A percentile compares a stretch with the other conserved stretches of the same genome.
Conservation (phyloP, 129 eudicot genomes). For the Pulicaria dysenterica region DNA sequence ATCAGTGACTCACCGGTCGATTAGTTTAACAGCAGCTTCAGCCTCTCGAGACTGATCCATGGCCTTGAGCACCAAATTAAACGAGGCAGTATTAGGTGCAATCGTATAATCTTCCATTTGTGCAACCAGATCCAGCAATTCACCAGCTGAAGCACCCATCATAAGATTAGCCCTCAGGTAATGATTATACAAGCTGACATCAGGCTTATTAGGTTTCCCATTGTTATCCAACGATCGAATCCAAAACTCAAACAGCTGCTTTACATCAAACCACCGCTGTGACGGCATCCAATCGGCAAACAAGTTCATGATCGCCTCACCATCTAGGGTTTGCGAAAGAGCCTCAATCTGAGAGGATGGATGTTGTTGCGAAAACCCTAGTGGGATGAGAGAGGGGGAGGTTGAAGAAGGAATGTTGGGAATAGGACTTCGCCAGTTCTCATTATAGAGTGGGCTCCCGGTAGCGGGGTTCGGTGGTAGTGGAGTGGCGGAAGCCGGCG, state of each 20-base stretch:
- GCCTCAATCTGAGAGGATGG: slow-evolving; percentile 36
- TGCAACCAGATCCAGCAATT: slow-evolving; percentile 56
- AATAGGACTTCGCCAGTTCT: slow-evolving; percentile 67
- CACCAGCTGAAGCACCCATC: slow-evolving; percentile 56
- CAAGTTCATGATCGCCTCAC: slow-evolving; percentile 37
- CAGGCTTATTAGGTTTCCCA: slow-evolving; percentile 77
- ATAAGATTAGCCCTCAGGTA: slow-evolving; percentile 75
- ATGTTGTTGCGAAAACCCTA: slow-evolving; percentile 31
- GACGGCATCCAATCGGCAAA: slow-evolving; percentile 73
- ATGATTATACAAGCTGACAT: slow-evolving; percentile 65
- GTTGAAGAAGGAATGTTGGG: slow-evolving; percentile 28
- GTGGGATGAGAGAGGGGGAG: slow-evolving; percentile 37
- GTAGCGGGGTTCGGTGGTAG: slow-evolving; percentile 76
- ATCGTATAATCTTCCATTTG: slow-evolving; percentile 57
- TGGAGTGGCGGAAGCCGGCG: slow-evolving; percentile 39
- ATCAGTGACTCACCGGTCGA: slow-evolving; percentile 52
- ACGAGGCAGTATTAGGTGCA: slow-evolving; percentile 68
- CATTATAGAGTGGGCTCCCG: slow-evolving; percentile 74
- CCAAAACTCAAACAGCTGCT: slow-evolving; percentile 69
- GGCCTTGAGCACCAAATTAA: slow-evolving; percentile 72
- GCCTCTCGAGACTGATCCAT: slow-evolving; percentile 47
- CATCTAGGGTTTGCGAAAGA: slow-evolving; percentile 46
- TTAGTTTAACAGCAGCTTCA: slow-evolving; percentile 54
- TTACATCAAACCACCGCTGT: slow-evolving; percentile 59
- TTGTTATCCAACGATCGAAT: slow-evolving; percentile 54